A percentile compares a stretch with the other conserved stretches of the same genome.
phyloP scores from a whole-genome alignment of 2,329 filamentous ascomycete genomes.

The Ophiocordyceps camponoti-floridani region DNA sequence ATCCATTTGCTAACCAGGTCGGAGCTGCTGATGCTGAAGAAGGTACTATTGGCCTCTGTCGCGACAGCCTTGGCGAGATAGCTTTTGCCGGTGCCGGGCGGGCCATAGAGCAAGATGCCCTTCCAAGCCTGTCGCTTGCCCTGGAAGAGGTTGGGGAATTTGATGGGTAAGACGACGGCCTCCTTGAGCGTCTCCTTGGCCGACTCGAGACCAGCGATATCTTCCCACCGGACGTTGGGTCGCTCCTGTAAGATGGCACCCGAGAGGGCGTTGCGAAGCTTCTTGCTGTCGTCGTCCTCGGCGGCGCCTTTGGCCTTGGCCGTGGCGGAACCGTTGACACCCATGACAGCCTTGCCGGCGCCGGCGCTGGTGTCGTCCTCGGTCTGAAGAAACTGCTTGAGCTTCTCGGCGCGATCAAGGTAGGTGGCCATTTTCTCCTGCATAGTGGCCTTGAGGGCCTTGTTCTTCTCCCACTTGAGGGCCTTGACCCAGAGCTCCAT shows the following conservation, averaged over 20 bases:
- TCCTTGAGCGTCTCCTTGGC: slow-evolving; percentile 97
- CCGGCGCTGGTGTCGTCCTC: slow-evolving; percentile 56
- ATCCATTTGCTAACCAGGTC: slow-evolving; percentile 99
- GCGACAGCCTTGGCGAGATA: slow-evolving; percentile 95
- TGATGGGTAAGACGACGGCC: slow-evolving; percentile 92
- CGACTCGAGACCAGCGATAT: slow-evolving; percentile 83
- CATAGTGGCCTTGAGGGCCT: slow-evolving; percentile 93
- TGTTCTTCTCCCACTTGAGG: slow-evolving; percentile 98
- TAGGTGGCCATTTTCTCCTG: slow-evolving; percentile 88
- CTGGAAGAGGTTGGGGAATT: slow-evolving; percentile 90
- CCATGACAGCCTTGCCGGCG: slow-evolving; percentile 42
- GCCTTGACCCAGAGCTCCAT: slow-evolving; percentile 98
- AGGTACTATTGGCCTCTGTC: slow-evolving; percentile 96
- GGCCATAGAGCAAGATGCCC: slow-evolving; percentile 88
- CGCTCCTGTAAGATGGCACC: slow-evolving; percentile 90
- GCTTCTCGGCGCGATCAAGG: slow-evolving; percentile 96
- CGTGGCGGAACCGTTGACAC: slow-evolving; percentile 51
- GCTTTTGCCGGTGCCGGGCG: slow-evolving; percentile 92
- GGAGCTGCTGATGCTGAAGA: slow-evolving; percentile 95
- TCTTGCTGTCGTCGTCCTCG: slow-evolving; percentile 85
- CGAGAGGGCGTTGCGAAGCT: slow-evolving; percentile 74
- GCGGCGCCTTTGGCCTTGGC: slow-evolving; percentile 44
- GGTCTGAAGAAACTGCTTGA: slow-evolving; percentile 75
- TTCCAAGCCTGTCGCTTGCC: slow-evolving; percentile 98
- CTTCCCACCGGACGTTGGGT: slow-evolving; percentile 94